Evolutionary conservation across 2,329 filamentous ascomycete genomes (phyloP), one percentile per base, ranked within the genome.

Genomic region (Aureobasidium namibiae): DNA sequence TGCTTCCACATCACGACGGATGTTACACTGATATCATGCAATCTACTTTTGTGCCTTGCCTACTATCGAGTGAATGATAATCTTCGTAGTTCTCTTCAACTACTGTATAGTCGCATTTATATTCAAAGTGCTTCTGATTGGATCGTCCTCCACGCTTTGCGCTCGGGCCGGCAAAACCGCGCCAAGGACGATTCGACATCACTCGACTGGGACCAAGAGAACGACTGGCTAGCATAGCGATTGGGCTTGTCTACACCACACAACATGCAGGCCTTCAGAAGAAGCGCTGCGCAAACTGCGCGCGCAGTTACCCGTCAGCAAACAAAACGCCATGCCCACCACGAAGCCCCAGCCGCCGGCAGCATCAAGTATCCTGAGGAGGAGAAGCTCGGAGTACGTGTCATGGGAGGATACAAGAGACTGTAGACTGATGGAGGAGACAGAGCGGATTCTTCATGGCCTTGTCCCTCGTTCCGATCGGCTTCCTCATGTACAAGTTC

Each of bases 351-450:
- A 54, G 68, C 70, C 61, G 70, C 72, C 59, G 66, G 68, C 60
- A 65, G 65, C 61, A 57, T 57, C 54, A 57, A 57, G 21, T 62
- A 62, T 23, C 73, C 77, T 54, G 73, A 68, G 58, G 73, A 74
- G 61, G 80, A 82, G 69, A 73, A 74, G 61, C 72, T 81, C 61
- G 79, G 80, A 57, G 80, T 82, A 74, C 68, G 78, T 76, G 53
- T 63, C 33, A 5, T 29, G 26, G 26, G 66, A 66, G 64, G 63
- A 61, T 33, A 13, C 33, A 16, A 7, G 10, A 45, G 18, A 45
- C 31, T 16, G 24, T 42, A 39, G 26, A 54, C 11, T 26, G 34
- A 49, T 36, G 41, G 57, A 41, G 56, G 48, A 23, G 59, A 29
- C 61, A 78, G 80, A 67, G 66, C 48, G 74, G 73, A 61, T 81